Evolutionary conservation across 1,139 yeast species (phyloP).

Genomic region (Hemisphaericaspora subhashii): DNA sequence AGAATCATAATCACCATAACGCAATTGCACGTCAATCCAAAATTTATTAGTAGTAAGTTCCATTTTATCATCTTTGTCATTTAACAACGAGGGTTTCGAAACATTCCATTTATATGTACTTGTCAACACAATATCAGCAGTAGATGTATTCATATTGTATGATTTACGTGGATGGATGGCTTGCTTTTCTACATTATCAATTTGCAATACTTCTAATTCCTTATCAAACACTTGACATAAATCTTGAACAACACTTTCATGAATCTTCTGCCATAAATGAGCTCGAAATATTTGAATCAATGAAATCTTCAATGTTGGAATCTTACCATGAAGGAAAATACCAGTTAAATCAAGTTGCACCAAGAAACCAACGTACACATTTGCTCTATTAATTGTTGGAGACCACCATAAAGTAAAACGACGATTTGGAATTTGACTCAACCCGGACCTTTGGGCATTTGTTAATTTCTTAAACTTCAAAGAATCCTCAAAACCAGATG

Average conservation of each 20-base stretch:
- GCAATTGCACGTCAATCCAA: constrained; percentile 93
- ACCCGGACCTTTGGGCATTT: constrained; percentile 95
- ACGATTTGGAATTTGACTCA: constrained; percentile 96
- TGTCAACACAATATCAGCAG: constrained; percentile 83
- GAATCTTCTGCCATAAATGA: constrained; percentile 98
- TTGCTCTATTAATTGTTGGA: constrained; percentile 96
- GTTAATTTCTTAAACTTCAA: constrained; percentile 92
- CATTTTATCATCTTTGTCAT: constrained; percentile 56
- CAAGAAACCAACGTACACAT: constrained; percentile 95
- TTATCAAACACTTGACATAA: constrained; percentile 88
- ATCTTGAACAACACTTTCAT: constrained; percentile 92
- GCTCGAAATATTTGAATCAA: constrained; percentile 95
- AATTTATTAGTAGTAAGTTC: constrained; percentile 66
- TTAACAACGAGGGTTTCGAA: constrained; percentile 76
- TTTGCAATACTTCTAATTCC: constrained; percentile 78
- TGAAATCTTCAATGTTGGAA: constrained; percentile 94
- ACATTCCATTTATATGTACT: constrained; percentile 85
- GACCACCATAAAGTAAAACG: constrained; percentile 99
- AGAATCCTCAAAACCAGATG: constrained; percentile 95
- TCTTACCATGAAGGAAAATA: constrained; percentile 94
- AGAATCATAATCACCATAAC: constrained; percentile 97
- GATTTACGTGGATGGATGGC: constrained; percentile 97
- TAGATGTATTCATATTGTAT: constrained; percentile 93
- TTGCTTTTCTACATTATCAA: constrained; percentile 85
- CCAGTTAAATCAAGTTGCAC: constrained; percentile 97